These are phyloP conservation scores for Solanum stenotomum DNA, from an alignment of 257 asterid genomes.

Conservation along the genomic window DNA sequence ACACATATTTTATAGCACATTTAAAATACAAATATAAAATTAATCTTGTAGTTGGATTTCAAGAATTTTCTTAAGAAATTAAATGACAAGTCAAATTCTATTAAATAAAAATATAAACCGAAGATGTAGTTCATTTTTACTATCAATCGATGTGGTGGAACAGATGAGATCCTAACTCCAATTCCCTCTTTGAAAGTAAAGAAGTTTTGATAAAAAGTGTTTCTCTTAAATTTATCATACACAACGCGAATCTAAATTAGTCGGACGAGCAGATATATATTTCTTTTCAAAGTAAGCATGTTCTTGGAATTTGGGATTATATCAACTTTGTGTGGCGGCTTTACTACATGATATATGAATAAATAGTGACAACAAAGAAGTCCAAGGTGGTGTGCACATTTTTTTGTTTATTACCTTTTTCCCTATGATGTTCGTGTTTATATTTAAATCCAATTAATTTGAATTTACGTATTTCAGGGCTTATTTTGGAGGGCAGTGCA, in stretches of 20 bases:
- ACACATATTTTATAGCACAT: neutral
- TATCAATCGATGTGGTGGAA: neutral
- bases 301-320: neutral
- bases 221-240: neutral
- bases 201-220: neutral
- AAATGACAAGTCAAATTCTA: fast-evolving
- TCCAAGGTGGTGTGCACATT: neutral
- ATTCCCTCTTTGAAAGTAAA: neutral
- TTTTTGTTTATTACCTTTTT: too few relatives aligned
- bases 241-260: neutral
- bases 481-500: neutral
- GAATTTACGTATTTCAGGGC: neutral
- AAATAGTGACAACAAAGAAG: neutral
- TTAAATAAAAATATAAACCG: neutral
- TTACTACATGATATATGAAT: neutral
- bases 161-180: neutral
- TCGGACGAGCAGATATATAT: fast-evolving
- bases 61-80: neutral
- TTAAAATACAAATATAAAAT: too few relatives aligned
- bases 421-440: neutral
- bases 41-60: too few relatives aligned
- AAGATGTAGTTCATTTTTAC: neutral
- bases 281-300: neutral
- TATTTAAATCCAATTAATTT: neutral
- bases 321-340: neutral